Percentiles rank a stretch among this genome's conserved stretches.
Conservation (phyloP, 768 basidiomycete genomes). For the Tricholoma bakamatsutake region DNA sequence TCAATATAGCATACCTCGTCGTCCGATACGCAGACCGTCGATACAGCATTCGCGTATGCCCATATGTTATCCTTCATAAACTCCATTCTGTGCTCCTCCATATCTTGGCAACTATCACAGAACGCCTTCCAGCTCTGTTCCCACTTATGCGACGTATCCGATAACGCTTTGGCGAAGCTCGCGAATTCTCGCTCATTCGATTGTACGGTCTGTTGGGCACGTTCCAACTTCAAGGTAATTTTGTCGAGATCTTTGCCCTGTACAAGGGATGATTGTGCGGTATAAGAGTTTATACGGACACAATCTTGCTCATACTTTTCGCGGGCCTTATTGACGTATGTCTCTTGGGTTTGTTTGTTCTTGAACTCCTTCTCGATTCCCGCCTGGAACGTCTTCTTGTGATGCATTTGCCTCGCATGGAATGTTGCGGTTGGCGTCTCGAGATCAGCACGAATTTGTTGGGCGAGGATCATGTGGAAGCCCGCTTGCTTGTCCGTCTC, state of each 20-base stretch:
- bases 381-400: conserved; percentile 68
- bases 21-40: conserved; percentile 90
- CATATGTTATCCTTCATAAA: conserved; percentile 95
- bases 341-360: conserved; percentile 80
- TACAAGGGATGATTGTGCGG: conserved; percentile 83
- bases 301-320: conserved; percentile 95
- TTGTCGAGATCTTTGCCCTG: conserved; percentile 95
- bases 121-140: conserved; percentile 92
- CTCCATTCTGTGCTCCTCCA: conserved; percentile 92
- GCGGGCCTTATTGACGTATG: conserved; percentile 80
- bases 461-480: conserved; percentile 68
- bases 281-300: conserved; percentile 88
- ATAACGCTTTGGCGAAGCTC: conserved; percentile 76
- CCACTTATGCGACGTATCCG: conserved; percentile 81
- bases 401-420: conserved; percentile 56
- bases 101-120: conserved; percentile 91
- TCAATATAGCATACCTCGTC: conserved; percentile 65
- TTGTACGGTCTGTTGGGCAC: conserved; percentile 86
- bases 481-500: conserved; percentile 84
- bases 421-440: conserved; percentile 63
- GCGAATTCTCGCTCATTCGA: conserved; percentile 89
- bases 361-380: conserved; percentile 89
- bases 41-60: conserved; percentile 95
- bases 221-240: conserved; percentile 79
- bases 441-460: conserved; percentile 69